A percentile compares a stretch with the other conserved stretches of the same genome.
Evolutionary conservation across 2,329 filamentous ascomycete species (phyloP).

Genomic region (Fusarium duplospermum): DNA sequence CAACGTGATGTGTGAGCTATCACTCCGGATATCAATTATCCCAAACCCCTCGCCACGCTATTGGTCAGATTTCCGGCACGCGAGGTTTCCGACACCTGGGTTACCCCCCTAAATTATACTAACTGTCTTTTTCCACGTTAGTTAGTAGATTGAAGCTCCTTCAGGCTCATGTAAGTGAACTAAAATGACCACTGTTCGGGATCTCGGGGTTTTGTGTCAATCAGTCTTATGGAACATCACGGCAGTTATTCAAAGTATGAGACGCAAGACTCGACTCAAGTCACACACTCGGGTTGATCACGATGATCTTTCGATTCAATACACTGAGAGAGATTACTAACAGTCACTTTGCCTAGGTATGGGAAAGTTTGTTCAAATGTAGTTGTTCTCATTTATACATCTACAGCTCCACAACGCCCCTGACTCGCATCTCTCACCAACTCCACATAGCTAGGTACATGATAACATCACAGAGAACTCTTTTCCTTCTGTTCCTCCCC

Average conservation of each 20-base stretch:
- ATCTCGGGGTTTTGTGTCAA: neutral
- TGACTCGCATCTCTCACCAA: neutral
- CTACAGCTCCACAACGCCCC: neutral
- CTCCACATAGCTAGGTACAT: neutral
- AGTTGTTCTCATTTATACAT: neutral
- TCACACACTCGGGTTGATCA: neutral
- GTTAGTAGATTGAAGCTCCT: neutral
- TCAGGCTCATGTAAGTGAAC: neutral
- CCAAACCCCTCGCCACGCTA: neutral
- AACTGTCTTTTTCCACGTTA: neutral
- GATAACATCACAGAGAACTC: constrained; percentile 1
- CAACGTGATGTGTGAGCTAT: neutral
- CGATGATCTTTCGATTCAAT: neutral
- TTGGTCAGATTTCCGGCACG: constrained; percentile 2
- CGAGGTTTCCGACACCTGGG: neutral
- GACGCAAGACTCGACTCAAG: neutral
- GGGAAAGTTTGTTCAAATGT: neutral
- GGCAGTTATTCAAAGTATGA: neutral
- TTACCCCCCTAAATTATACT: neutral
- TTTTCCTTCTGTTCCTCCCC: neutral
- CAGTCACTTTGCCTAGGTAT: no score
- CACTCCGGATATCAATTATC: neutral
- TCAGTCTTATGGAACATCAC: neutral
- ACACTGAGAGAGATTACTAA: accelerated
- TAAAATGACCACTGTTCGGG: neutral